Base-by-base conservation (phyloP, 169 alveolate species). In the Eimeria tenella region DNA sequence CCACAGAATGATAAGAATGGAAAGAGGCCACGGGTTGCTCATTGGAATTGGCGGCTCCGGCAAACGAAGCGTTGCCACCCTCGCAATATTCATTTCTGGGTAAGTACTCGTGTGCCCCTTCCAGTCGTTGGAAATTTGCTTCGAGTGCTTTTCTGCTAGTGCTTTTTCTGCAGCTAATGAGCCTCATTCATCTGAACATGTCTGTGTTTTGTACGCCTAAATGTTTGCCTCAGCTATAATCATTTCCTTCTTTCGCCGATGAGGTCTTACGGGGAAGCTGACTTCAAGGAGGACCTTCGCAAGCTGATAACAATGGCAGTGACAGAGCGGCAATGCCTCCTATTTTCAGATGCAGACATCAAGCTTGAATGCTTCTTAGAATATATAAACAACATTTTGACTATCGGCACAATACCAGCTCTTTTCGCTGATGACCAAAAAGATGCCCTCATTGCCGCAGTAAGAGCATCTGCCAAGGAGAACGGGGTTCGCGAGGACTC, bases 31-130 rank as follows among this genome's bases (percentile, higher is more conserved):
- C 94, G 99, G 99, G 42, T 97, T 99, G 91, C 96, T 99, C 19
- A 98, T 99, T 74, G 99, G 99, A 49, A 99, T 98, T 23, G 99
- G 99, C 8, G 99, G 99, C 93, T 98, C 99, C 49, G 99, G 99
- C 77, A 98, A 98, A 93, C 98, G 98, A 95, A 97, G 99, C 49
- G 97, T 99, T 31, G 96, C 99, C 25, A 97, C 98, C 94, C 97
- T 98, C 19, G 98, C 99, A 42, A 95, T 98, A 31, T 98, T 96
- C 95, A 97, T 98, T 84, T 97, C 99, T 60, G 98, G 88, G 99
- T 97, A 55, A 23, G 55, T 5, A 23, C 10, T 62, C 0, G n/a
- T 42, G n/a, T 31, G 31, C 56, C 75, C 58, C 52, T 11, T 0
- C 58, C 58, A 19, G 13, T 74, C n/a, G 56, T 17, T 71, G 56